These are phyloP conservation scores for Zoysia matrella DNA, from an alignment of 202 grass and related monocot species.

Conservation along the genomic window DNA sequence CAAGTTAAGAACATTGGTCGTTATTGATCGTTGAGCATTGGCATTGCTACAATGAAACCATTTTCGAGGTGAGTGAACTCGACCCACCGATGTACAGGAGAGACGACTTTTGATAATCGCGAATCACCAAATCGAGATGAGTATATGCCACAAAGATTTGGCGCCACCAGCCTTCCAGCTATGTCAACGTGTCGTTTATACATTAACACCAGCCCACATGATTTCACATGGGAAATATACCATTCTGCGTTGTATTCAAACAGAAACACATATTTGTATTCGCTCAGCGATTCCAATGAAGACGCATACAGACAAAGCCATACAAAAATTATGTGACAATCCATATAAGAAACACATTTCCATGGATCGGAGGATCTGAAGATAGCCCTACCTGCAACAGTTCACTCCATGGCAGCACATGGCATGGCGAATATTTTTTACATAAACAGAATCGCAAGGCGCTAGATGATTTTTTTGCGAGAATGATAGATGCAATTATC, in stretches of 20 bases:
- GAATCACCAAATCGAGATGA: not conserved
- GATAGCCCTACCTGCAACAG: constrained; percentile 17
- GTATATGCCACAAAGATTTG: constrained; percentile 46
- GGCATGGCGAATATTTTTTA: not conserved
- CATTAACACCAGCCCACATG: constrained; percentile 29
- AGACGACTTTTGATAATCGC: not conserved
- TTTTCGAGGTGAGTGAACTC: not conserved
- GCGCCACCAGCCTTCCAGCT: not conserved
- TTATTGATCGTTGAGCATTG: not conserved
- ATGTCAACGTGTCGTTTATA: constrained; percentile 31
- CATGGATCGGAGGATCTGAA: constrained; percentile 33
- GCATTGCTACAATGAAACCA: not conserved
- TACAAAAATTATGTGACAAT: constrained; percentile 17
- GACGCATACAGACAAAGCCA: not conserved
- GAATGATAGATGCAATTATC: constrained; percentile 37
- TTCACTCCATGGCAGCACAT: constrained; percentile 44
- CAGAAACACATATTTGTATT: not conserved
- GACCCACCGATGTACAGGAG: not conserved
- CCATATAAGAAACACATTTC: constrained; percentile 2
- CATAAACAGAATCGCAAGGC: constrained; percentile 13
- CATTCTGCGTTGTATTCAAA: not conserved
- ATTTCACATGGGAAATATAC: constrained; percentile 52
- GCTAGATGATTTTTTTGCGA: too few species aligned
- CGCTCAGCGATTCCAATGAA: constrained; percentile 12
- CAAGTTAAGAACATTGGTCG: too few species aligned